Percentiles rank a stretch among this genome's conserved stretches.
phyloP scores from a whole-genome alignment of 768 basidiomycete genomes.

The Hebeloma cylindrosporum region DNA sequence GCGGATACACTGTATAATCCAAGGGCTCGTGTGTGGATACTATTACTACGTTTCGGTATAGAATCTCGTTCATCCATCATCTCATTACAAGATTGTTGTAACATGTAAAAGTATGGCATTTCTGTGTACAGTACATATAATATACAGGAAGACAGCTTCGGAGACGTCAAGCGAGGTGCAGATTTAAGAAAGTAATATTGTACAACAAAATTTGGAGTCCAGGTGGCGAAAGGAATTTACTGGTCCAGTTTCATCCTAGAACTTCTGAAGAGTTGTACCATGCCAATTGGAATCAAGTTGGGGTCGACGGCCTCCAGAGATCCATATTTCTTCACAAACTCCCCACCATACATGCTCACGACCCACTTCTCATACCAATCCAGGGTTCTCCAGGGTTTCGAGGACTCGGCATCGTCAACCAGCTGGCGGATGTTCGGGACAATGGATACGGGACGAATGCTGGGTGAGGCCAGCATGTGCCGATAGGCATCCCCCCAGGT shows the following conservation, averaged over 20 bases:
- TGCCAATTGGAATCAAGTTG: conserved; percentile 39
- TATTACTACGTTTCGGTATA: too few species aligned
- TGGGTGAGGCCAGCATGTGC: conserved; percentile 23
- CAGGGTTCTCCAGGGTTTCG: conserved; percentile 15
- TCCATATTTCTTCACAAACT: conserved; percentile 39
- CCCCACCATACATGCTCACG: conserved; percentile 37
- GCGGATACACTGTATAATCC: conserved; percentile 18
- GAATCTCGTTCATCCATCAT: too few species aligned
- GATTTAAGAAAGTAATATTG: too few species aligned
- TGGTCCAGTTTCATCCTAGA: conserved; percentile 11
- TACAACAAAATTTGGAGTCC: too few species aligned
- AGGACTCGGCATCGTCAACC: not conserved
- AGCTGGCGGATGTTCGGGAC: not conserved
- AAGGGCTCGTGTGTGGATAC: too few species aligned
- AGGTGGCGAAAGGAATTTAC: too few species aligned
- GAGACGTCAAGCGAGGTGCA: too few species aligned
- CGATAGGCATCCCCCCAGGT: conserved; percentile 27
- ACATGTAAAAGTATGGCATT: too few species aligned
- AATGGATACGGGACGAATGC: not conserved
- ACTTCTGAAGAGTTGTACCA: conserved; percentile 38
- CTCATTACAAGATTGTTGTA: too few species aligned
- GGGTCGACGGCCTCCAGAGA: conserved; percentile 40
- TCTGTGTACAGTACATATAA: too few species aligned
- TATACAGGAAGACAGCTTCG: too few species aligned
- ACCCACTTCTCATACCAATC: conserved; percentile 37